Evolutionary conservation across 2,329 filamentous ascomycete species (phyloP).

Genomic region (Clonostachys sp.): DNA sequence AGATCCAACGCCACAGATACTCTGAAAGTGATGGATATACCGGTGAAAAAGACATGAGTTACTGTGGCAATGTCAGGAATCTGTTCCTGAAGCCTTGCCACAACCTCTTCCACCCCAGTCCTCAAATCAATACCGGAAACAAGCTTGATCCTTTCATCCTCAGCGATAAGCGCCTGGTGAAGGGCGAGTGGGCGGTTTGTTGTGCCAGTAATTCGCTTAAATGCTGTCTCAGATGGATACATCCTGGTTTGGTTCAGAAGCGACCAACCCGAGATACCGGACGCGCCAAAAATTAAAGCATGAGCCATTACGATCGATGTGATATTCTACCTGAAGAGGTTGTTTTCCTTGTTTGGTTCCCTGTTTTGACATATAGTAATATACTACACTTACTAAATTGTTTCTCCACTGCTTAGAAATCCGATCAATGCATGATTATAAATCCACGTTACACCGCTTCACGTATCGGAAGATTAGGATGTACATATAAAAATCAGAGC

Average conservation of each 20-base stretch:
- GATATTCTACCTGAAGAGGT: too few species aligned
- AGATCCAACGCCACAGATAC: neutral
- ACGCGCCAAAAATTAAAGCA: constrained; percentile 9
- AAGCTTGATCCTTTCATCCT: constrained; percentile 5
- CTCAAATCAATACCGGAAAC: constrained; percentile 6
- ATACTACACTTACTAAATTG: too few species aligned
- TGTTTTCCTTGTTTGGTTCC: too few species aligned
- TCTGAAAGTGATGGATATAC: neutral
- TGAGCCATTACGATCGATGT: constrained; percentile 4
- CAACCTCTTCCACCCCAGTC: constrained; percentile 4
- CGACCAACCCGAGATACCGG: constrained; percentile 11
- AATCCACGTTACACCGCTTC: too few species aligned
- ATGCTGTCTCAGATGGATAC: constrained; percentile 6
- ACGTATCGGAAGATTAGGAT: too few species aligned
- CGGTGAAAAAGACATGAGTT: constrained; percentile 9
- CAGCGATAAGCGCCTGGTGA: constrained; percentile 2
- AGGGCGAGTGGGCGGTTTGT: constrained; percentile 7
- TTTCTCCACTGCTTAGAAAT: too few species aligned
- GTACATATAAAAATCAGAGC: too few species aligned
- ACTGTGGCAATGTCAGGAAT: constrained; percentile 5
- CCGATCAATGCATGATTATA: too few species aligned
- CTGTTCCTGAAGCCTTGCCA: neutral
- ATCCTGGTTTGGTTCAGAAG: constrained; percentile 6
- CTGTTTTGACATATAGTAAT: too few species aligned
- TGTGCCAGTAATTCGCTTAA: constrained; percentile 8